Evolutionary conservation across 1,284 basidiomycete genomes (phyloP), one percentile per base, ranked within the genome.

Genomic region (Ustilago vetiveriae): DNA sequence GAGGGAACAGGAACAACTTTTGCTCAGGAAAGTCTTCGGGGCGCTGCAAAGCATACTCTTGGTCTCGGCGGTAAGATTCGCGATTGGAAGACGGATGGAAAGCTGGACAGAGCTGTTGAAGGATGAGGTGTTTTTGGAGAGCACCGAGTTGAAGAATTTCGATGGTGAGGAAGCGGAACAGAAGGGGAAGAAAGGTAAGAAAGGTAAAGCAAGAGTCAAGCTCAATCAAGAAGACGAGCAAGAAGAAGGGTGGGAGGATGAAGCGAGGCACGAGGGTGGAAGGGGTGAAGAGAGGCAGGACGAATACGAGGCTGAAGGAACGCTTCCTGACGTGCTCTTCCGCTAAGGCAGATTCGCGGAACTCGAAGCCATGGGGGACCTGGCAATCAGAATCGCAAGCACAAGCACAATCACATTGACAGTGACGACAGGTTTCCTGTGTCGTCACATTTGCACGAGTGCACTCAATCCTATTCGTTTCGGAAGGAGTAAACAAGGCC

Each of bases 71-170:
- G 36, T 54, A 7, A 45, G 43, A 7, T 24, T 16, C 19, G 29
- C 42, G 26, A 39, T 74, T 16, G 10, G 38, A 17, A 52, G 32
- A 1, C 43, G 62, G 30, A 74, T 76, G 54, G 59, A 69, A 4
- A 29, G 30, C 27, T 79, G 77, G 77, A 80, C 79, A 16, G 58
- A 67, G 4, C 10, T 68, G 36, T 42, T 80, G 13, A 78, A 74
- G 48, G 79, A 80, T 49, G 77, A 80, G 46, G 59, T 79, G 10
- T 80, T 72, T 33, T 64, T 80, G 43, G 74, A 76, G 40, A 73
- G 65, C 27, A 80, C 77, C 9, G 74, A 77, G 71, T 39, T 80
- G 33, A 74, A 67, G 24, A 79, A 80, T 37, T 80, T 74, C 22
- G 48, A 47, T n/a, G 19, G 35, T 7, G 30, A 36, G 36, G 32